Evolutionary conservation across 1,284 basidiomycete species (phyloP), one percentile per base, ranked within the genome.

Genomic region (Peniophora sp.): DNA sequence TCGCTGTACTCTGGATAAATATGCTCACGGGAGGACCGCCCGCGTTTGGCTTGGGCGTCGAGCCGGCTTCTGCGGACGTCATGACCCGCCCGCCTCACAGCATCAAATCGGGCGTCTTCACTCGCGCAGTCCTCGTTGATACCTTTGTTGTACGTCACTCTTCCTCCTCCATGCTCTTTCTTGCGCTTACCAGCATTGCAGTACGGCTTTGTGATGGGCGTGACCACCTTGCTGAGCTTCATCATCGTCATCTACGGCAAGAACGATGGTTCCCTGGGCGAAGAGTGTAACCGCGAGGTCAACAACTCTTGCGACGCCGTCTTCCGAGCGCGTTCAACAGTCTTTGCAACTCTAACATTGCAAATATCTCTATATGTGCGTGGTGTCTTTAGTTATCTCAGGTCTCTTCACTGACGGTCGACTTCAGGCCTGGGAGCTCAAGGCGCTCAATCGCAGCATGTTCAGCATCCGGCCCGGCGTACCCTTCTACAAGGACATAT

Each of bases 161-260:
- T 41, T 41, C n/a, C 9, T 16, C 8, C n/a, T n/a, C 39, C 16
- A 8, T n/a, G 9, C 6, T n/a, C 8, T 22, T 22, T n/a, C 20
- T 6, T n/a, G 20, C 8, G n/a, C n/a, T 41, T n/a, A 8, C n/a
- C 20, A 41, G 20, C 16, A 8, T n/a, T n/a, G 6, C 39, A 41
- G 35, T 88, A 87, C 65, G 85, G 85, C 2, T 58, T 83, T 48
- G 63, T 81, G 51, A 85, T 86, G 69, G 81, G 80, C 3, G 74
- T 69, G 0, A 70, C 78, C 20, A 74, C 71, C 49, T 65, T 85
- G 27, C 62, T 69, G 54, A 75, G 69, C 61, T 79, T 79, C 59
- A 70, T 75, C 34, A 72, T 81, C 48, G 74, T 83, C 52, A 67
- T 81, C 20, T 83, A 73, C 58, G 78, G 79, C 11, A 68, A 68